Percentiles rank a stretch among this genome's conserved stretches.
Evolutionary conservation across 768 basidiomycete genomes (phyloP).

Genomic region (Trametopsis cervina): DNA sequence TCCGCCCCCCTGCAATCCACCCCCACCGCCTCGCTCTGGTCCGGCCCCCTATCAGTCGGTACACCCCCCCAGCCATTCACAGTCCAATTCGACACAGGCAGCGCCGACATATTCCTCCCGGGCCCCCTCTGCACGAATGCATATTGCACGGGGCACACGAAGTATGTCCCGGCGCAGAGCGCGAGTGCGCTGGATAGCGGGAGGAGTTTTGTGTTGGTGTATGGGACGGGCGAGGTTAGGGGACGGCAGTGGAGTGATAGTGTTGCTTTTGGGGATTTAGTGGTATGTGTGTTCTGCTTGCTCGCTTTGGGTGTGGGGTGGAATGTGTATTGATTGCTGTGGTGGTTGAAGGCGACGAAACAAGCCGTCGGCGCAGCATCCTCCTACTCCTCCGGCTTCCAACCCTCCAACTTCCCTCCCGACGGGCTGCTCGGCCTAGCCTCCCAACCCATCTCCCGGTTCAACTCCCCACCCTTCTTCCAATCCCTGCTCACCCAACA

Average conservation of each 20-base stretch:
- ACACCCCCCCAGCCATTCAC: conserved; percentile 37
- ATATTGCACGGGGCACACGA: conserved; percentile 31
- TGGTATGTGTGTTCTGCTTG: conserved; percentile 21
- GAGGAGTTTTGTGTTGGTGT: conserved; percentile 34
- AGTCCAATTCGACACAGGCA: conserved; percentile 34
- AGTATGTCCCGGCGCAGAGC: conserved; percentile 31
- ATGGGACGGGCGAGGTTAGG: conserved; percentile 43
- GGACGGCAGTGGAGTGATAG: conserved; percentile 43
- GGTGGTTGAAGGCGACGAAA: conserved; percentile 13
- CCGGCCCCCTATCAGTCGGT: conserved; percentile 39
- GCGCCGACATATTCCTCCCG: conserved; percentile 43
- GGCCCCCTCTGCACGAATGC: conserved; percentile 25
- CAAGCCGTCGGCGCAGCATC: conserved; percentile 19
- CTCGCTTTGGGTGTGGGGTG: too few relatives aligned
- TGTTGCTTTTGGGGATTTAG: conserved; percentile 36
- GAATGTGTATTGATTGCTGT: not conserved
- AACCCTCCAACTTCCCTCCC: conserved; percentile 8
- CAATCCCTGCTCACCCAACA: conserved; percentile 20
- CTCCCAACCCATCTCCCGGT: conserved; percentile 22
- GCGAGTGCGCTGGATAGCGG: conserved; percentile 29
- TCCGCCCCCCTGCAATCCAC: conserved; percentile 30
- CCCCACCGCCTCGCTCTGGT: conserved; percentile 33
- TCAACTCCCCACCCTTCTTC: conserved; percentile 22
- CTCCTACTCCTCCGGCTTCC: conserved; percentile 18
- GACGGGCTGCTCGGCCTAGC: conserved; percentile 27